Conservation (phyloP, 2,329 filamentous ascomycete genomes). For the Phaeosphaeriaceae sp. region DNA sequence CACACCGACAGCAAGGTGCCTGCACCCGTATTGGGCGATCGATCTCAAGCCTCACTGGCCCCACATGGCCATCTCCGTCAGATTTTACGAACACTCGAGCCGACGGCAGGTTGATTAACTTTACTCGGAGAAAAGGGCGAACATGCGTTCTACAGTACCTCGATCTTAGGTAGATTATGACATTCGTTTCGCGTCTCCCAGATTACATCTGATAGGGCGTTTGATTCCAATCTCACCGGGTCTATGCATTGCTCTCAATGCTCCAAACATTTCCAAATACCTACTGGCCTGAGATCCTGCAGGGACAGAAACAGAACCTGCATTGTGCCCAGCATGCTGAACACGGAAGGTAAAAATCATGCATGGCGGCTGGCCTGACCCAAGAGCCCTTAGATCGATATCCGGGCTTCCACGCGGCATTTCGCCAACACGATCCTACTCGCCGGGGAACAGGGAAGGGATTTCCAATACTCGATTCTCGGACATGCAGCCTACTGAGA, state of each 20-base stretch:
- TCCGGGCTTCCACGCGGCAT: neutral
- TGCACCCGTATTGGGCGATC: neutral
- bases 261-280: neutral
- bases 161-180: neutral
- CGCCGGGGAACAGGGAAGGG: neutral
- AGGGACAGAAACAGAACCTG: neutral
- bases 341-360: neutral
- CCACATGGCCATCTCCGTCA: neutral
- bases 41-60: neutral
- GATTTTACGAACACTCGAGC: neutral
- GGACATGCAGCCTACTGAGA: neutral
- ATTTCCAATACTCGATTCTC: neutral
- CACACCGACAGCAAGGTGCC: neutral
- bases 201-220: slow-evolving; percentile 2
- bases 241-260: slow-evolving; percentile 4
- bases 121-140: slow-evolving; percentile 1
- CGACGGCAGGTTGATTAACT: neutral
- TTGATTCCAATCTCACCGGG: slow-evolving; percentile 6
- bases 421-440: neutral
- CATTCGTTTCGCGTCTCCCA: neutral
- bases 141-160: neutral
- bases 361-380: neutral
- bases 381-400: neutral
- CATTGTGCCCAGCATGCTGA: neutral
- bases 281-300: slow-evolving; percentile 2